These are phyloP conservation scores for Cudoniella acicularis DNA, from an alignment of 495 filamentous ascomycete species.

Conservation along the genomic window DNA sequence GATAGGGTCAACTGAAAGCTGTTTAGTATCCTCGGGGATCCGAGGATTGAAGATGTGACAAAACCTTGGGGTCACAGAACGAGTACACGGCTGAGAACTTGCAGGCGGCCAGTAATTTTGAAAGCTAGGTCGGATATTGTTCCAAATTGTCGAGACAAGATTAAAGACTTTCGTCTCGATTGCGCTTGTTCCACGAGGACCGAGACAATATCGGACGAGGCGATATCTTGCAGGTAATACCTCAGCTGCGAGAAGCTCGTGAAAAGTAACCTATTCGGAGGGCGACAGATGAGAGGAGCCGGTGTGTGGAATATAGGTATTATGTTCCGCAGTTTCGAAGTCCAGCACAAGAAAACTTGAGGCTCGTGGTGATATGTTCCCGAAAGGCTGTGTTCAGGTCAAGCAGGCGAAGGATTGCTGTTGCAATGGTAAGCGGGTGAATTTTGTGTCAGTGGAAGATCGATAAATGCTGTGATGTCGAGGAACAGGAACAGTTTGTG, in stretches of 20 bases:
- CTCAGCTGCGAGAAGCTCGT: slow-evolving; percentile 21
- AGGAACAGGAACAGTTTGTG: neutral
- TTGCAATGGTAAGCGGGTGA: neutral
- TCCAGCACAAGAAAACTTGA: neutral
- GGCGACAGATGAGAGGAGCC: slow-evolving; percentile 15
- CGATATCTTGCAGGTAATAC: slow-evolving; percentile 25
- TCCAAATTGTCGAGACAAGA: neutral
- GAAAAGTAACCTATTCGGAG: slow-evolving; percentile 17
- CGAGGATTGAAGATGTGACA: neutral
- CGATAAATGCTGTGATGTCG: neutral
- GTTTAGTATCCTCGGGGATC: neutral
- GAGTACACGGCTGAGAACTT: neutral
- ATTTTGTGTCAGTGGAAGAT: neutral
- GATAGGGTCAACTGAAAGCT: neutral
- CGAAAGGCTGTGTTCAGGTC: no score
- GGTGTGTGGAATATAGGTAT: slow-evolving; percentile 16
- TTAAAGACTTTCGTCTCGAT: slow-evolving; percentile 4
- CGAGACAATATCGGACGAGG: slow-evolving; percentile 20
- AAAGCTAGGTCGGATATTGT: neutral
- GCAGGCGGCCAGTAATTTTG: neutral
- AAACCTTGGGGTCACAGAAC: neutral
- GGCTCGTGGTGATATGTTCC: neutral
- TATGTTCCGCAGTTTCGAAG: neutral
- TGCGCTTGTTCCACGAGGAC: slow-evolving; percentile 17
- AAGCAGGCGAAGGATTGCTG: neutral